These are phyloP conservation scores for Penicillium mononematosum DNA, from an alignment of 495 filamentous ascomycete species.

Conservation along the genomic window DNA sequence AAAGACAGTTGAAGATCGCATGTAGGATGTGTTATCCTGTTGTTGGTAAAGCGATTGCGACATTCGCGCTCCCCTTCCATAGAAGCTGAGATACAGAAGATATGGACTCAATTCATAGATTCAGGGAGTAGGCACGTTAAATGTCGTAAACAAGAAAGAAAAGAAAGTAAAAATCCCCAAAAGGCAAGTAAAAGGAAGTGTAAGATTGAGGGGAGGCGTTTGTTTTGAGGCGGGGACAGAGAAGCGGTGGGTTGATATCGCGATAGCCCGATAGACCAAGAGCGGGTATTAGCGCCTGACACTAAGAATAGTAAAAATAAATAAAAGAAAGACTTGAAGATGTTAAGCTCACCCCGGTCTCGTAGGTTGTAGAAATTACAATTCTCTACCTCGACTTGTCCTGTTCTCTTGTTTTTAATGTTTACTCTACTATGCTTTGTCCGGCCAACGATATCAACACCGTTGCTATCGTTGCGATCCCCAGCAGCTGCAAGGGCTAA, in stretches of 20 bases:
- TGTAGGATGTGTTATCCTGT: constrained; percentile 14
- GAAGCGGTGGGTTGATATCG: constrained; percentile 30
- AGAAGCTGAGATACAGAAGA: constrained; percentile 4
- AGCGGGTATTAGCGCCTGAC: constrained; percentile 25
- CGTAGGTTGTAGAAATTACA: background rate
- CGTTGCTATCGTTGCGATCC: constrained; percentile 15
- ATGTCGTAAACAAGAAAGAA: constrained; percentile 3
- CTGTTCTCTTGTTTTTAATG: constrained; percentile 8
- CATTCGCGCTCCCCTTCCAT: constrained; percentile 27
- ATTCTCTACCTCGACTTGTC: background rate
- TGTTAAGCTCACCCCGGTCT: background rate
- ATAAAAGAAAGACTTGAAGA: background rate
- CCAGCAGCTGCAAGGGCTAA: constrained; percentile 14
- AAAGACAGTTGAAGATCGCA: constrained; percentile 16
- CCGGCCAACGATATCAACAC: constrained; percentile 11
- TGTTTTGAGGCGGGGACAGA: constrained; percentile 30
- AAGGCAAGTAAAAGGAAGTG: constrained; percentile 9
- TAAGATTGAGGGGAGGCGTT: constrained; percentile 17
- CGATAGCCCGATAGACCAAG: constrained; percentile 23
- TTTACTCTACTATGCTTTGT: constrained; percentile 12
- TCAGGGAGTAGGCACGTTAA: constrained; percentile 2
- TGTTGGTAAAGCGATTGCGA: constrained; percentile 15
- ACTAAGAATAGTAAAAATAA: constrained; percentile 7
- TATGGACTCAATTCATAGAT: constrained; percentile 12
- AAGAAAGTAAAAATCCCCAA: background rate